phyloP scores from a whole-genome alignment of 192 early-diverging fungal genomes.

The Mortierella hygrophila region DNA sequence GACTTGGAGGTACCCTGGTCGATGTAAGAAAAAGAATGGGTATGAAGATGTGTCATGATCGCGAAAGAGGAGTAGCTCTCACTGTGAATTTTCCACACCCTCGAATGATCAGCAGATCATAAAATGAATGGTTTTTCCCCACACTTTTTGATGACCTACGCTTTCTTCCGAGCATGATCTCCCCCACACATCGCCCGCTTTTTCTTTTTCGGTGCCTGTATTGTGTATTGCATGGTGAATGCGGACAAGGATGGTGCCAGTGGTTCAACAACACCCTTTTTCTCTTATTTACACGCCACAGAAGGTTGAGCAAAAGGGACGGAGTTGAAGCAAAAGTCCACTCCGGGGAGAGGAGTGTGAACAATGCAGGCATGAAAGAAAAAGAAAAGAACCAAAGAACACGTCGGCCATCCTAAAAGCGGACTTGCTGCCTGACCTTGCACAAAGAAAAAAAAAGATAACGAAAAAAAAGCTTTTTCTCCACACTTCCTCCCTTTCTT shows the following conservation, averaged over 20 bases:
- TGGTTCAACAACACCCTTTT: neutral
- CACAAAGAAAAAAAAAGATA: neutral
- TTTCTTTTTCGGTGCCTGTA: neutral
- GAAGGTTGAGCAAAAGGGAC: neutral
- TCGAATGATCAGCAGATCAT: neutral
- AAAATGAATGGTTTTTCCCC: neutral
- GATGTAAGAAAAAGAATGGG: neutral
- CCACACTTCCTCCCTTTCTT: neutral
- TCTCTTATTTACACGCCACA: neutral
- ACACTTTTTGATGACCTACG: neutral
- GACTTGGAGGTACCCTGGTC: neutral
- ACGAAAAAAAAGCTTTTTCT: neutral
- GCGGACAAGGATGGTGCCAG: neutral
- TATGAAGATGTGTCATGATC: neutral
- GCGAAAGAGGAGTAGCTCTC: too few species aligned
- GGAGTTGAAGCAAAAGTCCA: neutral
- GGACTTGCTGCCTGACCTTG: too few species aligned
- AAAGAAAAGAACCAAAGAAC: neutral
- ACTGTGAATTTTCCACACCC: too few species aligned
- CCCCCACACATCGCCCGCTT: neutral
- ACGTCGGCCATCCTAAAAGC: neutral
- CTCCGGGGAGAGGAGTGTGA: neutral
- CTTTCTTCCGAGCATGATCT: neutral
- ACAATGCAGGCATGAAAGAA: neutral
- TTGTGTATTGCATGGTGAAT: neutral